Base-by-base conservation (phyloP, 2,329 filamentous ascomycete species). In the Aspergillus quadricinctus region DNA sequence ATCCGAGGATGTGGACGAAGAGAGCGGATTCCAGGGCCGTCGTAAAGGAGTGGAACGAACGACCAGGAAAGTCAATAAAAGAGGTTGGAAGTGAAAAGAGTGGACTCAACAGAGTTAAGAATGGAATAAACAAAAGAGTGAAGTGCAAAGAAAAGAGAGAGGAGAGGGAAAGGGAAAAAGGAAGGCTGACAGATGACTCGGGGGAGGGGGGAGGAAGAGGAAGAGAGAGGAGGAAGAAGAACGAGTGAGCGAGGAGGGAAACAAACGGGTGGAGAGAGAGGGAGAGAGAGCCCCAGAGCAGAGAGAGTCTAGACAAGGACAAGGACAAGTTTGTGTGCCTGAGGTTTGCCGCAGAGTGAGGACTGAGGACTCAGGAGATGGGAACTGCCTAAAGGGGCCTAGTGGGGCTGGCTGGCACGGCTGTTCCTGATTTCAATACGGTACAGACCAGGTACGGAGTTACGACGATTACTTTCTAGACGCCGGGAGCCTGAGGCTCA, bases 1-100 rank as follows among this genome's bases (percentile, higher is more conserved):
- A 67, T 60, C 63, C 64, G 57, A 58, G 68, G 70, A 75, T 72
- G 70, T 66, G 70, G 66, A 69, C 65, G 71, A 71, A 71, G 57
- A 60, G 59, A 58, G 45, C 56, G 58, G 52, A 71, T 68, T 69
- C 72, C 72, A 69, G 69, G 73, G 72, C 69, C 71, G 75, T 77
- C 77, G 76, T 79, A 71, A 81, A 80, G 70, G 78, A 81, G 78
- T 80, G 78, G 75, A 78, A 78, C 77, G 74, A 74, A 64, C 72
- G 65, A 74, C 72, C 71, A 67, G 43, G 43, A 46, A 70, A 64
- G 68, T 59, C 58, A 69, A 63, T 58, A 66, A 64, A 68, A 66
- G 63, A 64, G 64, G 68, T 61, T 62, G 60, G 60, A 62, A 56
- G 60, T 56, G 48, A 62, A 55, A 59, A 59, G 54, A 37, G 31